These are phyloP conservation scores for Cladosporium sphaerospermum DNA, from an alignment of 2,329 filamentous ascomycete species.

Conservation along the genomic window DNA sequence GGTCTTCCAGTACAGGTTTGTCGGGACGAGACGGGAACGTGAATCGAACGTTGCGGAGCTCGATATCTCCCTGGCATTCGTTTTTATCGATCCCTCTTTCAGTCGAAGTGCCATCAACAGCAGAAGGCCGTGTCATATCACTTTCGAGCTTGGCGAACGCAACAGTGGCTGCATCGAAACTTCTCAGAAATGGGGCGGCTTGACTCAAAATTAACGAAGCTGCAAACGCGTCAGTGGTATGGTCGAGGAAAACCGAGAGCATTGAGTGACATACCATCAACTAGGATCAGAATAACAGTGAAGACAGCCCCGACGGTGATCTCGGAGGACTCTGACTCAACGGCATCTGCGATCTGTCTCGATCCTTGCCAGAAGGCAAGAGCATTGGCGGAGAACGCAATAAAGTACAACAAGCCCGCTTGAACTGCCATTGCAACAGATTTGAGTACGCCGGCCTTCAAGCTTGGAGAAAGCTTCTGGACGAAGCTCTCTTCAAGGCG, in stretches of 20 bases:
- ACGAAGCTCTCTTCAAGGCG: constrained; percentile 41
- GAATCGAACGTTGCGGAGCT: constrained; percentile 62
- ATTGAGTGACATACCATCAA: constrained; percentile 32
- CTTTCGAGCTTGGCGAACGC: constrained; percentile 53
- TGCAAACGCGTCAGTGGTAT: neutral
- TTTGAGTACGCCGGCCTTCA: constrained; percentile 40
- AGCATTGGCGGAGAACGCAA: constrained; percentile 34
- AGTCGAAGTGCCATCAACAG: constrained; percentile 32
- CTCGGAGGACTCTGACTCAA: constrained; percentile 14
- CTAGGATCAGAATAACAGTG: constrained; percentile 32
- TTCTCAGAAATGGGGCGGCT: constrained; percentile 42
- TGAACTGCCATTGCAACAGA: constrained; percentile 37
- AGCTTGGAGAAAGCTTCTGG: constrained; percentile 36
- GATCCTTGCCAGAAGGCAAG: constrained; percentile 42
- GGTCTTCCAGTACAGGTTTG: constrained; percentile 31
- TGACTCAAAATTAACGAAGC: constrained; percentile 42
- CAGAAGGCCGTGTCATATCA: constrained; percentile 48
- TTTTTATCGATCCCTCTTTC: constrained; percentile 22
- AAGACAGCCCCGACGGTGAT: constrained; percentile 30
- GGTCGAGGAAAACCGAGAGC: neutral
- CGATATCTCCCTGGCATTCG: constrained; percentile 42
- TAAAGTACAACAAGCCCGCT: constrained; percentile 39
- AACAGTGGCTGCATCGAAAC: constrained; percentile 44
- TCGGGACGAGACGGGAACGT: constrained; percentile 54
- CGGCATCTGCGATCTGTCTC: constrained; percentile 31